Percentiles rank a stretch among this genome's conserved stretches.
Conservation (phyloP, 805 yeast species). For the Suhomyces sp. region DNA sequence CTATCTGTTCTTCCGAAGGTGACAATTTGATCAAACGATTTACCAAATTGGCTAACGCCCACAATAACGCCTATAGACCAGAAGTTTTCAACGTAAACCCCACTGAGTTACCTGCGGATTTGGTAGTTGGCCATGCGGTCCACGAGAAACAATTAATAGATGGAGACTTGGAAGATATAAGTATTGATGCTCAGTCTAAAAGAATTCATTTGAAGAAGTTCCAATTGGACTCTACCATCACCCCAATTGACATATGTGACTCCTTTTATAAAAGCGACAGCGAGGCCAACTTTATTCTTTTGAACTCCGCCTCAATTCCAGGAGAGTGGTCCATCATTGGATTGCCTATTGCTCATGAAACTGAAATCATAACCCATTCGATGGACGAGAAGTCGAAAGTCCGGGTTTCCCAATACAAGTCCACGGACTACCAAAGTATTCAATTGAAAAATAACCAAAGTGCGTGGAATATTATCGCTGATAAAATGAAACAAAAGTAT, state of each 20-base stretch:
- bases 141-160: slow-evolving; percentile 18
- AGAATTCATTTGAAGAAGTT: slow-evolving; percentile 8
- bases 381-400: slow-evolving; percentile 39
- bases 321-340: slow-evolving; percentile 91
- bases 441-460: slow-evolving; percentile 16
- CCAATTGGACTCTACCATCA: slow-evolving; percentile 12
- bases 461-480: slow-evolving; percentile 57
- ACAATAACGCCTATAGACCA: slow-evolving; percentile 26
- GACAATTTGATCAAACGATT: slow-evolving; percentile 59
- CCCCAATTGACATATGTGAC: slow-evolving; percentile 56
- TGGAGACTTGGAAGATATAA: slow-evolving; percentile 12
- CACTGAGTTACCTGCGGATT: slow-evolving; percentile 7
- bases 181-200: not conserved
- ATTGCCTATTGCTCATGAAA: slow-evolving; percentile 46
- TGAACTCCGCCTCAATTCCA: slow-evolving; percentile 79
- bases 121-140: slow-evolving; percentile 20
- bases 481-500: slow-evolving; percentile 42
- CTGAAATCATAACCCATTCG: slow-evolving; percentile 61
- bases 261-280: slow-evolving; percentile 18
- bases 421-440: slow-evolving; percentile 8
- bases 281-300: slow-evolving; percentile 51
- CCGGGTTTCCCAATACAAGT: slow-evolving; percentile 26
- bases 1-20: slow-evolving; percentile 79
- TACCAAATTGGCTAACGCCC: slow-evolving; percentile 45
- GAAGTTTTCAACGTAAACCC: slow-evolving; percentile 1